phyloP scores from a whole-genome alignment of 106 monocot species.

The Ottelia alismoides region DNA sequence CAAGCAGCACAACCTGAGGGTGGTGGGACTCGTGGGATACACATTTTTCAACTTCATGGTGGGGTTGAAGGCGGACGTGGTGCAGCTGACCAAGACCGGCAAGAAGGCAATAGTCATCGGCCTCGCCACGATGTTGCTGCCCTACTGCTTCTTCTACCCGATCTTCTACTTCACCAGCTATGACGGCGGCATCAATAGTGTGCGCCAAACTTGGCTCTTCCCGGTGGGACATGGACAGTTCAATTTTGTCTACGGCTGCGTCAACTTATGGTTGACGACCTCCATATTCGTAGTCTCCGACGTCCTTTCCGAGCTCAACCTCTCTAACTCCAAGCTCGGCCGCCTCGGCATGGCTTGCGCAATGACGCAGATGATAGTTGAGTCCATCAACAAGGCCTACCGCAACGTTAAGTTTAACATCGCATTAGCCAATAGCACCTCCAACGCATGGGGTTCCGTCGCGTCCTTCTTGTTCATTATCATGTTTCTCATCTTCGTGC shows the following conservation, averaged over 20 bases:
- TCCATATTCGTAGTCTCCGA: conserved; percentile 2
- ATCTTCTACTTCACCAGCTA: no score
- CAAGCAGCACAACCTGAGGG: not conserved
- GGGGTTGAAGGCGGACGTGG: conserved; percentile 1
- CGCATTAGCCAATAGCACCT: not conserved
- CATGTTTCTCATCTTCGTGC: not conserved
- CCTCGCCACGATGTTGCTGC: not conserved
- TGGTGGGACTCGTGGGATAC: not conserved
- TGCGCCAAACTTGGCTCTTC: no score
- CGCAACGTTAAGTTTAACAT: not conserved
- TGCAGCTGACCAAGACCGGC: not conserved
- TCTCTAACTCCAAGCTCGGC: conserved; percentile 9
- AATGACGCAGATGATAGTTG: not conserved
- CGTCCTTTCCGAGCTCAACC: conserved; percentile 5
- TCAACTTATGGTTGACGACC: conserved; percentile 2
- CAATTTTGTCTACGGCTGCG: no score
- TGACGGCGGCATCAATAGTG: no score
- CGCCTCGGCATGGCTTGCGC: conserved; percentile 1
- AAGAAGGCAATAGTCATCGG: not conserved
- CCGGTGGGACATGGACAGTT: no score
- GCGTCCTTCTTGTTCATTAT: not conserved
- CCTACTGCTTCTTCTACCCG: no score
- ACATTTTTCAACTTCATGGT: not conserved
- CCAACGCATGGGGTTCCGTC: no score
- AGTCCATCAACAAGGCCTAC: not conserved